Base-by-base conservation (phyloP, 2,329 filamentous ascomycete genomes). In the Penicillium digitatum region DNA sequence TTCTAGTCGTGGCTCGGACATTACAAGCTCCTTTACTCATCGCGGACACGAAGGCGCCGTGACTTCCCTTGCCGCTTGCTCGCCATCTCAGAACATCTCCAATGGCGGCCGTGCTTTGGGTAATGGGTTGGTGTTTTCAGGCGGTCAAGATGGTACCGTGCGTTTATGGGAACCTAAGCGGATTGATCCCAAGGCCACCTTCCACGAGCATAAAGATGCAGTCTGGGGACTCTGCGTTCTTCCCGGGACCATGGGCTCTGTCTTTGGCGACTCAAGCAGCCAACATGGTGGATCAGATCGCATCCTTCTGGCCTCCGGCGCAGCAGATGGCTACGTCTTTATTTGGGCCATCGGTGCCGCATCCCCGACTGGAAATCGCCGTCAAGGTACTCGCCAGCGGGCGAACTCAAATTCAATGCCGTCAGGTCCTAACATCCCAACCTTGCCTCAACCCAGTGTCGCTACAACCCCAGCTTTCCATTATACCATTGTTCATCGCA, bases 71-170 rank as follows among this genome's bases (percentile, higher is more conserved):
- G 87, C 93, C 0, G 88, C 93, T 3, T 96, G 90, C 81, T 91
- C 90, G 2, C 87, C 90, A 2, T 87, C 90, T 2, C 89, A 89
- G 26, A 94, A 89, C 68, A 96, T 96, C 70, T 88, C 90, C 8
- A 95, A 90, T 18, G 90, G 92, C 34, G 91, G 92, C 7, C 85
- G 92, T 59, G 90, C 89, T 8, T 85, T 88, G 65, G 93, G 93
- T 31, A 94, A 97, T 65, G 94, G 94, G 27, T 99, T 94, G 94
- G 92, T 99, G 62, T 99, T 99, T 74, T 97, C 93, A 5, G 94
- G 94, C 57, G 94, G 94, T 4, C 91, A 96, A 71, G 94, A 99
- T 73, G 86, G 89, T 18, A 95, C 90, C 7, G 86, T 99, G 35
- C 85, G 92, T 29, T 91, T 99, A 0, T 99, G 94, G 94, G 93